Conservation (phyloP, 129 eudicot genomes). For the Artemisia argyi region DNA sequence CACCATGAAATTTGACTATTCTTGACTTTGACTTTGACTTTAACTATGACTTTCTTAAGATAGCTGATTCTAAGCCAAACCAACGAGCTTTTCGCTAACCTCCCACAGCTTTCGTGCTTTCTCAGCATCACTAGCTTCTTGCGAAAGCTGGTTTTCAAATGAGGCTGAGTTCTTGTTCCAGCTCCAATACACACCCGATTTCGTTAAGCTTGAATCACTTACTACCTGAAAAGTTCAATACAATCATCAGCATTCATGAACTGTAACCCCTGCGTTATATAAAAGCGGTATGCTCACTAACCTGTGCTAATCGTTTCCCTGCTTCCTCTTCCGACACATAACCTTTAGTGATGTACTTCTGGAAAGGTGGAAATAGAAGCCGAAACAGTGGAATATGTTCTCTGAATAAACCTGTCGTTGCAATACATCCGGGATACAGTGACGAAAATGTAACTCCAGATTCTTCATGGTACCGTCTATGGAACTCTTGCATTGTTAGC, state of each 20-base stretch:
- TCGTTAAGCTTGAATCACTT: slow-evolving; percentile 69
- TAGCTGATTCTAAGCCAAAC: slow-evolving; percentile 53
- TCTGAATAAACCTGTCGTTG: slow-evolving; percentile 81
- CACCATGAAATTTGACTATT: not conserved
- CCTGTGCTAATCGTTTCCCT: slow-evolving; percentile 94
- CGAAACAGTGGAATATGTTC: slow-evolving; percentile 87
- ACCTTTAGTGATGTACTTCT: slow-evolving; percentile 82
- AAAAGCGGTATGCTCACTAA: slow-evolving; percentile 21
- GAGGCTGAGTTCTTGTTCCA: slow-evolving; percentile 94
- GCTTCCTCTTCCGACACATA: slow-evolving; percentile 82
- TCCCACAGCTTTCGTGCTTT: slow-evolving; percentile 94
- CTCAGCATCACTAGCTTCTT: slow-evolving; percentile 94
- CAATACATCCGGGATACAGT: slow-evolving; percentile 90
- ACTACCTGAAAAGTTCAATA: slow-evolving; percentile 53
- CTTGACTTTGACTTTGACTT: not conserved
- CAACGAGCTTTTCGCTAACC: slow-evolving; percentile 92
- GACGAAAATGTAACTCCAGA: slow-evolving; percentile 87
- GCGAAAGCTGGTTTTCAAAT: slow-evolving; percentile 85
- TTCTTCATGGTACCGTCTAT: slow-evolving; percentile 81
- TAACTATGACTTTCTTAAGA: not conserved
- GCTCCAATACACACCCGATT: slow-evolving; percentile 98
- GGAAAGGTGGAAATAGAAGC: slow-evolving; percentile 83
- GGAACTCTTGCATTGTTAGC: slow-evolving; percentile 95
- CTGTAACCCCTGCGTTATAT: not conserved
- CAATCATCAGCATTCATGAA: slow-evolving; percentile 5